These are phyloP conservation scores for Tolypocladium tundrense DNA, from an alignment of 2,329 filamentous ascomycete genomes.

Conservation along the genomic window DNA sequence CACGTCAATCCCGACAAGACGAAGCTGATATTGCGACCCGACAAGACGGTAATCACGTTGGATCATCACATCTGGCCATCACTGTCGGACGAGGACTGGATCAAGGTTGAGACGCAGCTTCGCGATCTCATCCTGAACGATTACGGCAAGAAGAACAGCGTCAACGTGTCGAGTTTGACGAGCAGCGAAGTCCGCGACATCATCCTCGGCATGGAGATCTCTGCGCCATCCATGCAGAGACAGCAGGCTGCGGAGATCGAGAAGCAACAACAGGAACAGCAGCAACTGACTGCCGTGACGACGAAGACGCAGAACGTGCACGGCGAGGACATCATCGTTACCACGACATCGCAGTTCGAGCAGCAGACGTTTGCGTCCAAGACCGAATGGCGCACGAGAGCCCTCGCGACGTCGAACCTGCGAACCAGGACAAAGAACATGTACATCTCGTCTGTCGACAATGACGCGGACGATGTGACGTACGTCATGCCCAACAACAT, in stretches of 20 bases:
- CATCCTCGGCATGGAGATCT: constrained; percentile 99
- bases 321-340: constrained; percentile 96
- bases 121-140: constrained; percentile 95
- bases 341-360: constrained; percentile 95
- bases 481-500: constrained; percentile 99
- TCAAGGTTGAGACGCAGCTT: constrained; percentile 96
- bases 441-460: constrained; percentile 93
- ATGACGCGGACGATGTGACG: constrained; percentile 81
- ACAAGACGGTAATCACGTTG: constrained; percentile 97
- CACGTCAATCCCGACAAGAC: constrained; percentile 99
- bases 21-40: constrained; percentile 85
- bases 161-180: constrained; percentile 94
- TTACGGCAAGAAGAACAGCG: constrained; percentile 99
- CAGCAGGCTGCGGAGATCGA: constrained; percentile 98
- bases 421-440: constrained; percentile 95
- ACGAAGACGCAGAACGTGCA: constrained; percentile 97
- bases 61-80: constrained; percentile 99
- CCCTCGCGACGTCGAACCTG: constrained; percentile 92
- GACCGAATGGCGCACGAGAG: constrained; percentile 95
- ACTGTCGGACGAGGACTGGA: constrained; percentile 92
- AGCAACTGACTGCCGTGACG: constrained; percentile 91
- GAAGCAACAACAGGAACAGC: constrained; percentile 95
- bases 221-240: constrained; percentile 92
- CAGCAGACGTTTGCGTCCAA: constrained; percentile 97
- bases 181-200: constrained; percentile 97